phyloP scores from a whole-genome alignment of 2,329 filamentous ascomycete species.

The Apiospora rasikravindrae region DNA sequence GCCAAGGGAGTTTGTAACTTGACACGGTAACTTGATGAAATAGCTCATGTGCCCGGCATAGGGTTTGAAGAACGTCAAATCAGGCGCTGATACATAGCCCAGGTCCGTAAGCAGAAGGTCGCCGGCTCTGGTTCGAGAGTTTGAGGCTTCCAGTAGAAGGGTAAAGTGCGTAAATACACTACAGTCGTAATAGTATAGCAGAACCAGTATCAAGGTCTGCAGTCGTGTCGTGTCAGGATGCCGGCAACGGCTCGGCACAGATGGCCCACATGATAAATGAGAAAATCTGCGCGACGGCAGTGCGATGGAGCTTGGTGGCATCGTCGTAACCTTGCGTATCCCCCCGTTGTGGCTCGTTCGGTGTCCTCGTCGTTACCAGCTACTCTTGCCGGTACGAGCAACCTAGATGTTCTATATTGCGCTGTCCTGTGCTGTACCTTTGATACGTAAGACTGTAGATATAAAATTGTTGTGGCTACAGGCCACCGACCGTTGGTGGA shows the following conservation, averaged over 20 bases:
- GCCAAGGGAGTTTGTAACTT: not conserved
- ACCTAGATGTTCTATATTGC: no score
- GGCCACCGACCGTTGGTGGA: no score
- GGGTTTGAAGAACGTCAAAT: not conserved
- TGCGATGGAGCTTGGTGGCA: constrained; percentile 41
- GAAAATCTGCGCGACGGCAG: constrained; percentile 45
- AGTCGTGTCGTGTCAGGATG: constrained; percentile 39
- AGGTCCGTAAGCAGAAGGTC: not conserved
- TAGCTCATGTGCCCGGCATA: not conserved
- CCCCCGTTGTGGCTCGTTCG: no score
- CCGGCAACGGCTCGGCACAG: constrained; percentile 32
- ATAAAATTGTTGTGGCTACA: no score
- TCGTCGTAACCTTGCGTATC: constrained; percentile 31
- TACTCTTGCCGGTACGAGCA: no score
- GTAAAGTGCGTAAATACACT: no score
- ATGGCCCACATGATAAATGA: constrained; percentile 44
- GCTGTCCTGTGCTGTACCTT: no score
- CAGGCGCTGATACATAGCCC: not conserved
- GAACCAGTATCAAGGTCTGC: no score
- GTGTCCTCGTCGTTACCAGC: no score
- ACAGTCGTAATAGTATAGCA: no score
- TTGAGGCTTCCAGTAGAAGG: not conserved
- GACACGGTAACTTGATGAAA: not conserved
- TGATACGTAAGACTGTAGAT: no score
- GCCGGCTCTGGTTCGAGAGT: not conserved